These are phyloP conservation scores for Chrysoporthe cubensis DNA, from an alignment of 2,329 filamentous ascomycete species.

Conservation along the genomic window DNA sequence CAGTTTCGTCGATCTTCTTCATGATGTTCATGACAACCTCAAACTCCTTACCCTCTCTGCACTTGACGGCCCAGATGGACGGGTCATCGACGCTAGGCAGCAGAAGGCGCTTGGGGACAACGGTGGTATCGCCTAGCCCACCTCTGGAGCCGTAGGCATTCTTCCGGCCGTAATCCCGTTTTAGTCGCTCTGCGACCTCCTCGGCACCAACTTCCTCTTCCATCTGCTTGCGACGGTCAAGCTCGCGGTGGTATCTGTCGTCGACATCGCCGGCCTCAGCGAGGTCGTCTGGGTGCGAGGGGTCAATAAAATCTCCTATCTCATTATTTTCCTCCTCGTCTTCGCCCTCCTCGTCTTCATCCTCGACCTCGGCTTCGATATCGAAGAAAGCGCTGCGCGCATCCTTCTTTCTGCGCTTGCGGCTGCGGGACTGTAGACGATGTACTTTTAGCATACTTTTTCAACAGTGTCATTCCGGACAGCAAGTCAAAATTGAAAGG, in stretches of 20 bases:
- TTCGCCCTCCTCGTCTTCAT: constrained; percentile 85
- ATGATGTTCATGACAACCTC: constrained; percentile 88
- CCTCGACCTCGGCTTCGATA: constrained; percentile 97
- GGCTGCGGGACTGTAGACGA: constrained; percentile 61
- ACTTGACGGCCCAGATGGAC: constrained; percentile 91
- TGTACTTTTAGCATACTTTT: neutral
- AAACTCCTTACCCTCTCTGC: constrained; percentile 92
- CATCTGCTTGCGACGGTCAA: constrained; percentile 88
- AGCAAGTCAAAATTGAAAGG: neutral
- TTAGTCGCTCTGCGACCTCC: constrained; percentile 84
- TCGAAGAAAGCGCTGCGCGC: constrained; percentile 88
- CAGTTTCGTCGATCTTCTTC: constrained; percentile 83
- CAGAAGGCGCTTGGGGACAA: constrained; percentile 83
- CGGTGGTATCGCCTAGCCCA: constrained; percentile 69
- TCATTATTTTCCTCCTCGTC: constrained; percentile 88
- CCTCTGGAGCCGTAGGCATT: constrained; percentile 50
- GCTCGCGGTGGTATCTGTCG: constrained; percentile 88
- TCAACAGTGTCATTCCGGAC: neutral
- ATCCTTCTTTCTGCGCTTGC: constrained; percentile 76
- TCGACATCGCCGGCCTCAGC: constrained; percentile 78
- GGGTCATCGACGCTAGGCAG: constrained; percentile 94
- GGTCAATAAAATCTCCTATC: constrained; percentile 82
- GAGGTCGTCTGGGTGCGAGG: constrained; percentile 88
- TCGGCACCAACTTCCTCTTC: constrained; percentile 90
- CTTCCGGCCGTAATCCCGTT: constrained; percentile 84